A percentile compares a stretch with the other conserved stretches of the same genome.
These are phyloP conservation scores for Coniella vitis DNA, from an alignment of 2,329 filamentous ascomycete species.

Conservation along the genomic window DNA sequence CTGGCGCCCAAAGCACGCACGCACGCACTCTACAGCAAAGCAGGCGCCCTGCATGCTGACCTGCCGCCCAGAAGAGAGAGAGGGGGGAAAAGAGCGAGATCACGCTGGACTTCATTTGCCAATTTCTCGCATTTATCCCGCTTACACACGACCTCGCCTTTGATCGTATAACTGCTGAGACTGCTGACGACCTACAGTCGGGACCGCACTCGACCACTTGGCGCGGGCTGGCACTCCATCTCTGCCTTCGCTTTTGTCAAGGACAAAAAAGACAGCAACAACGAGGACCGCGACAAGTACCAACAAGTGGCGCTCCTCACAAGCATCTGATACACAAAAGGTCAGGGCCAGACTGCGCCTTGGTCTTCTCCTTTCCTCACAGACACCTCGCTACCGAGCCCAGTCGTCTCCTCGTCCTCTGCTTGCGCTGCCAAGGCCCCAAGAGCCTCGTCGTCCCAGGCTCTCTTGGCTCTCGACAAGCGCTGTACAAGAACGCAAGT, in stretches of 20 bases:
- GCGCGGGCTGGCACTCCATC: too few species aligned
- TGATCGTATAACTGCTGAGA: conserved; percentile 9
- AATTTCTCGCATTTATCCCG: background rate
- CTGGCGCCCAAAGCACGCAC: too few species aligned
- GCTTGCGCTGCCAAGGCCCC: background rate
- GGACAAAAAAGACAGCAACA: too few species aligned
- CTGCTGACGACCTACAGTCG: conserved; percentile 1
- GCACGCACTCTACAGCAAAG: too few species aligned
- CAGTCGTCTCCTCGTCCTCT: background rate
- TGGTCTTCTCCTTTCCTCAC: background rate
- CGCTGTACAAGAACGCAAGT: conserved; percentile 1
- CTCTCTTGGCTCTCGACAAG: conserved; percentile 1
- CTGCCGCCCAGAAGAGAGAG: too few species aligned
- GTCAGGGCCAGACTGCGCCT: conserved; percentile 5
- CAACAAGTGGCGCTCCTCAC: background rate
- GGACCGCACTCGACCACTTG: background rate
- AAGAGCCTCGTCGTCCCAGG: too few species aligned
- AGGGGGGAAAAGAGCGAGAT: too few species aligned
- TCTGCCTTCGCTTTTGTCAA: too few species aligned
- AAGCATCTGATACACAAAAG: conserved; percentile 1
- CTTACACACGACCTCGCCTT: background rate
- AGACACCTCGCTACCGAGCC: background rate
- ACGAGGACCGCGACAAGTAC: background rate
- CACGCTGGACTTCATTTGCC: too few species aligned
- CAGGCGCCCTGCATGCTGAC: too few species aligned